These are phyloP conservation scores for Cruciata laevipes DNA, from an alignment of 257 asterid genomes.

Conservation along the genomic window DNA sequence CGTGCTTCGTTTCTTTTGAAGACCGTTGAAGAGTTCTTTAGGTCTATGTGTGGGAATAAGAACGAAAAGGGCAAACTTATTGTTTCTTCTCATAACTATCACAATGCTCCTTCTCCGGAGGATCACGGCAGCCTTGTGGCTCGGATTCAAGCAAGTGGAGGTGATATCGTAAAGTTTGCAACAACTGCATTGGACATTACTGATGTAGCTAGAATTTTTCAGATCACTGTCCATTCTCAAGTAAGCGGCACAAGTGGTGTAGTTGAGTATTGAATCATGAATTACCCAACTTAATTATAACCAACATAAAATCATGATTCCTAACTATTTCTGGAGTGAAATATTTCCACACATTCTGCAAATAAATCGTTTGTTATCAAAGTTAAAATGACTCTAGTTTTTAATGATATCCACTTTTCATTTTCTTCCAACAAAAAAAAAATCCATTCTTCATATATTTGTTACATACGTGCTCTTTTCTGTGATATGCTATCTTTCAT, in stretches of 20 bases:
- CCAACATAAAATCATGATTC: not conserved
- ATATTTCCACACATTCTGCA: not conserved
- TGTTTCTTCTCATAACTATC: slow-evolving; percentile 89
- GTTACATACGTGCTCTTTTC: too few species aligned
- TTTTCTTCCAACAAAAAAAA: too few species aligned
- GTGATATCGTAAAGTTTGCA: slow-evolving; percentile 92
- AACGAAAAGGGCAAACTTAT: slow-evolving; percentile 75
- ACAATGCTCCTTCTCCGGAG: slow-evolving; percentile 68
- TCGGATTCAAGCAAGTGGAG: slow-evolving; percentile 90
- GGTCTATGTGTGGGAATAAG: slow-evolving; percentile 43
- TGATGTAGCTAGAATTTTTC: slow-evolving; percentile 82
- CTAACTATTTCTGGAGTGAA: not conserved
- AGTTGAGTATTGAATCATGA: not conserved
- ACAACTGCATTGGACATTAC: slow-evolving; percentile 85
- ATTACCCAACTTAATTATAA: not conserved
- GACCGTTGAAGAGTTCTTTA: slow-evolving; percentile 78
- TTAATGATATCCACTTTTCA: not conserved
- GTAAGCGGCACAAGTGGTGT: slow-evolving; percentile 42
- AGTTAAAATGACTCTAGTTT: not conserved
- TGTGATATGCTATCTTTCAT: not conserved
- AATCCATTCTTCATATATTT: not conserved
- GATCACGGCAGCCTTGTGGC: slow-evolving; percentile 89
- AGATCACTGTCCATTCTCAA: slow-evolving; percentile 86
- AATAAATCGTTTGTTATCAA: not conserved
- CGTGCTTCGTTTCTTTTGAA: slow-evolving; percentile 19